Conservation (phyloP, 768 basidiomycete species). For the Suillus clintonianus region DNA sequence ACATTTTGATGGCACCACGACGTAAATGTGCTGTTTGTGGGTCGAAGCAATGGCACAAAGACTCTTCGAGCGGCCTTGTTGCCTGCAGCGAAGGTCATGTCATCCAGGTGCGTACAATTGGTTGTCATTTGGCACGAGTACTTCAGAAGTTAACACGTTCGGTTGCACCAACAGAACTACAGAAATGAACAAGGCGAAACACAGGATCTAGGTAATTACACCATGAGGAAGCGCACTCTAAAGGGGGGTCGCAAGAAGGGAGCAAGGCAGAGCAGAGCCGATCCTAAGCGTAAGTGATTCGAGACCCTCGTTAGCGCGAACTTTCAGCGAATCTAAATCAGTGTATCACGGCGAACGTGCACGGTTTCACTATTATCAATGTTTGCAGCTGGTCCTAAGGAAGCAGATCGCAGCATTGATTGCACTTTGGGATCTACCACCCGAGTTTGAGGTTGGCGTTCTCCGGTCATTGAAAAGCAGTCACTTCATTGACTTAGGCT, state of each 20-base stretch:
- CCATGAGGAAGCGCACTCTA: conserved; percentile 63
- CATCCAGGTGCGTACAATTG: conserved; percentile 60
- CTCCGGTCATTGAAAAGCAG: not conserved
- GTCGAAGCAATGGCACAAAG: conserved; percentile 87
- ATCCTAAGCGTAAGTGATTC: conserved; percentile 57
- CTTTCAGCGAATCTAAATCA: conserved; percentile 30
- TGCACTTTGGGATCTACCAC: conserved; percentile 68
- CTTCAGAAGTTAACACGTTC: not conserved
- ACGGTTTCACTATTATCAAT: conserved; percentile 80
- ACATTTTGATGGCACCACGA: conserved; percentile 53
- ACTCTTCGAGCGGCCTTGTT: conserved; percentile 75
- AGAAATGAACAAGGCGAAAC: conserved; percentile 76
- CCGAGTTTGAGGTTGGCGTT: conserved; percentile 71
- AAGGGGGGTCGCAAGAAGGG: conserved; percentile 60
- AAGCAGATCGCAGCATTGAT: conserved; percentile 69
- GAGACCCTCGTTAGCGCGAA: not conserved
- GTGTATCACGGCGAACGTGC: conserved; percentile 85
- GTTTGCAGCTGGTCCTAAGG: conserved; percentile 78
- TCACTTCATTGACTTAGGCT: conserved; percentile 42
- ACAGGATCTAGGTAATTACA: conserved; percentile 63
- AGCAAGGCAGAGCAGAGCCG: conserved; percentile 48
- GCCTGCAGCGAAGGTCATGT: conserved; percentile 92
- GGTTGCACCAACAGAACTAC: conserved; percentile 58
- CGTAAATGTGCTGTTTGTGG: conserved; percentile 77
- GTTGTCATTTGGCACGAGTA: not conserved